Evolutionary conservation across 2,329 filamentous ascomycete species (phyloP), one percentile per base, ranked within the genome.

Genomic region (Hirsutella minnesotensis): DNA sequence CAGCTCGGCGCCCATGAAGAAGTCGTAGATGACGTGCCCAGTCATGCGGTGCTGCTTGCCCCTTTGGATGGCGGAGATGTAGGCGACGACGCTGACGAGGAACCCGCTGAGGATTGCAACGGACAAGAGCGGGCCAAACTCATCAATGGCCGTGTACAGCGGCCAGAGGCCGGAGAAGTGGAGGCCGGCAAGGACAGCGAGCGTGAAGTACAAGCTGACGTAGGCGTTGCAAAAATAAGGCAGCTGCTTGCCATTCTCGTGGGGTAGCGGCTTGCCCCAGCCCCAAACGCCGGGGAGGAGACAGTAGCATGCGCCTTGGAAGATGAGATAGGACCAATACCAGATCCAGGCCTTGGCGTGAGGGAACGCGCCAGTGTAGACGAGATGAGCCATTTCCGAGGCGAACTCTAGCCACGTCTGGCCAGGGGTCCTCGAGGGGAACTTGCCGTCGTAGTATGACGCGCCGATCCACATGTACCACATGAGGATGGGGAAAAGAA

Each of bases 381-480:
- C 79, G 47, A 95, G 69, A 48, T 80, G 57, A 50, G 67, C 73
- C 60, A 96, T 64, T 51, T 94, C 81, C 45, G 70, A 64, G 43
- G 75, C 70, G 59, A 95, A 96, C 16, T 90, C 80, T 12, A 57
- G 51, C 59, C 77, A 77, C 52, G 72, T 80, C 69, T 94, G 74
- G 35, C 75, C 83, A 36, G 75, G 60, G 2, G 67, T 66, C 1
- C 79, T 84, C 36, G 68, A 66, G 15, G 92, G 92, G 41, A 94
- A 71, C 49, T 84, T 80, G 53, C 90, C 90, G 58, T 87, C 70
- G 66, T 95, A 98, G 67, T 90, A 95, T 40, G 82, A 89, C 29
- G 90, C 85, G 40, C 92, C 92, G 62, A 94, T 81, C 89, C 89
- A 96, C 89, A 98, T 95, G 68, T 95, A 96, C 75, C 86, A 95